Base-by-base conservation (phyloP, 768 basidiomycete genomes). In the Suillus hirtellus region DNA sequence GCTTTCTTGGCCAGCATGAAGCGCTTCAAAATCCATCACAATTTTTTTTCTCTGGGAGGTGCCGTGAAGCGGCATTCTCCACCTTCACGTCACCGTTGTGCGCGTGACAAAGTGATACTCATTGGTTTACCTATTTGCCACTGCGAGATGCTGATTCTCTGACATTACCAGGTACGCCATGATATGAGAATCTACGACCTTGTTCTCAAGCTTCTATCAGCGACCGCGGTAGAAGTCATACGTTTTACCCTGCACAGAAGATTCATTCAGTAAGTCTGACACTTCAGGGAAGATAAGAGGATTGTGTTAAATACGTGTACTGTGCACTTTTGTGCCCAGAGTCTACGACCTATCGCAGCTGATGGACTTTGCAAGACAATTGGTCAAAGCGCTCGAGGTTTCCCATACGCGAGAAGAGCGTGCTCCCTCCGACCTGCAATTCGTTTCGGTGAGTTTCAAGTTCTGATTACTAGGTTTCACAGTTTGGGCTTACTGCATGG, bases 381-480 rank as follows among this genome's bases (percentile, higher is more conserved):
- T 69, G 47, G n/a, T 73, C 37, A 64, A 62, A 31, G 66, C 59
- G 65, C 65, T 85, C 14, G 86, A 87, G 71, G 85, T 86, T 40
- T 68, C 77, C 17, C 83, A 83, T 67, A 76, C 80, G 15, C 79
- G 80, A 31, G 82, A 82, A 9, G 66, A 85, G 67, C 78, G 81
- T 12, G 80, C 81, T 63, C 77, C 77, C 24, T 27, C 40, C 14
- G 37, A 37, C 49, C 77, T 87, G 69, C 71, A 83, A 43, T 85
- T 87, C 69, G 73, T 89, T 64, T 77, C 78, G 43, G 84, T 86
- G 3, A 19, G 56, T 42, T 27, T 60, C 31, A 78, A 68, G 10
- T 62, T 31, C 11, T 6, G n/a, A 55, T 10, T 11, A 55, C 5
- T 6, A 27, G 12, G 12, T 55, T 17, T 44, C 38, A 47, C 43